These are phyloP conservation scores for sorghum (Sorghum bicolor) DNA, from an alignment of 176 grass and related monocot species.

Conservation along the genomic window DNA sequence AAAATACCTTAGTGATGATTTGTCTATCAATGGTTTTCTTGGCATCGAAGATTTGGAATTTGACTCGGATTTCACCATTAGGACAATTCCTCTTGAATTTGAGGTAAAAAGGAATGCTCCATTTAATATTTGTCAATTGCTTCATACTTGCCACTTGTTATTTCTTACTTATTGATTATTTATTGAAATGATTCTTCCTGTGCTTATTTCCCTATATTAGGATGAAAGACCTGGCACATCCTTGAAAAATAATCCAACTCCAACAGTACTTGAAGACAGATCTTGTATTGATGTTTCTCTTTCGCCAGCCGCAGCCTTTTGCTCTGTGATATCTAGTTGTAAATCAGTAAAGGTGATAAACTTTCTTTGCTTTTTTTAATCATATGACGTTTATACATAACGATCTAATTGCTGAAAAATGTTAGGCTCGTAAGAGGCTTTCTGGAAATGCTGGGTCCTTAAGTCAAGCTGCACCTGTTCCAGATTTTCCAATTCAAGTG, in stretches of 20 bases:
- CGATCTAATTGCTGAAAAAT: constrained; percentile 21
- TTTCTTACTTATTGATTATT: constrained; percentile 14
- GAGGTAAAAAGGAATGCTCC: constrained; percentile 40
- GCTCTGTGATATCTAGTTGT: constrained; percentile 37
- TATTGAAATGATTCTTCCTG: constrained; percentile 10
- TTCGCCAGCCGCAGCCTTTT: constrained; percentile 34
- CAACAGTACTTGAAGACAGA: constrained; percentile 22
- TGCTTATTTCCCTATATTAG: constrained; percentile 36
- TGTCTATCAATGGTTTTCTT: constrained; percentile 12
- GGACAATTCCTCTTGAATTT: constrained; percentile 65
- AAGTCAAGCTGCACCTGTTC: constrained; percentile 29
- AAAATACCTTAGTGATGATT: constrained; percentile 17
- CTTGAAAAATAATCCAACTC: constrained; percentile 25
- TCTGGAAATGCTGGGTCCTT: constrained; percentile 31
- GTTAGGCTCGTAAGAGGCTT: constrained; percentile 32
- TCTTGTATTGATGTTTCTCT: constrained; percentile 29
- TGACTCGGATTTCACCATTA: constrained; percentile 66
- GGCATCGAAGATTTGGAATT: constrained; percentile 38
- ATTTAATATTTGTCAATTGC: constrained; percentile 1
- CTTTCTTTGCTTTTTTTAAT: constrained; percentile 9
- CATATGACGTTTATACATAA: constrained; percentile 13
- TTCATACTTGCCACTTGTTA: constrained; percentile 5
- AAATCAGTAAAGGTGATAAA: constrained; percentile 49
- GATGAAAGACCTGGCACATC: constrained; percentile 33
- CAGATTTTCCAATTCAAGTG: constrained; percentile 51